A percentile compares a stretch with the other conserved stretches of the same genome.
Evolutionary conservation across 805 yeast species (phyloP).

Genomic region (Candida silvatica): DNA sequence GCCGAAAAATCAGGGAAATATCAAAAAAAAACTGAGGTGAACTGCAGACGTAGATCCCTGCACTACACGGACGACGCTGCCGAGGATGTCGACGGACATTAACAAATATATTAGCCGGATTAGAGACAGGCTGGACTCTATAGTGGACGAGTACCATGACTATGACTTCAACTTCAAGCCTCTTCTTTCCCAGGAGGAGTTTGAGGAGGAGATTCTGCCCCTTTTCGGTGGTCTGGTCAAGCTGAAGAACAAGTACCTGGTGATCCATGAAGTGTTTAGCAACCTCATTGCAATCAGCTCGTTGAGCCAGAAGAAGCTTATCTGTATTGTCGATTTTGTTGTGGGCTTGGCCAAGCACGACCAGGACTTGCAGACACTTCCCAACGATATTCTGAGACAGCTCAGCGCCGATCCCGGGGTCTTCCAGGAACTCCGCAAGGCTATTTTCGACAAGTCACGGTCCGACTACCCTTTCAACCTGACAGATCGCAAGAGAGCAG

Average conservation of each 20-base stretch:
- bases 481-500: slow-evolving; percentile 2
- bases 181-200: slow-evolving; percentile 12
- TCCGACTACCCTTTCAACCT: slow-evolving; percentile 15
- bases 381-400: slow-evolving; percentile 13
- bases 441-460: slow-evolving; percentile 12
- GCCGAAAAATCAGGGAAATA: too few relatives aligned
- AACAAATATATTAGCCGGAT: slow-evolving; percentile 3
- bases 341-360: slow-evolving; percentile 15
- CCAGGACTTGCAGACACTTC: slow-evolving; percentile 13
- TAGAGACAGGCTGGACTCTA: slow-evolving; percentile 7
- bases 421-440: slow-evolving; percentile 7
- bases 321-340: slow-evolving; percentile 19
- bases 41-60: too few relatives aligned
- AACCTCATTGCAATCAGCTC: slow-evolving; percentile 3
- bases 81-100: slow-evolving; percentile 3
- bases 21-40: too few relatives aligned
- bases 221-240: slow-evolving; percentile 9
- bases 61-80: too few relatives aligned
- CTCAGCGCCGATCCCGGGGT: slow-evolving; percentile 3
- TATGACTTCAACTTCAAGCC: slow-evolving; percentile 15
- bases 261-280: slow-evolving; percentile 10
- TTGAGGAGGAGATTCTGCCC: slow-evolving; percentile 14
- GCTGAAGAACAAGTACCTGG: slow-evolving; percentile 9
- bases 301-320: slow-evolving; percentile 8
- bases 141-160: slow-evolving; percentile 11